Percentiles rank a stretch among this genome's conserved stretches.
phyloP scores from a whole-genome alignment of 371 early-diverging fungal genomes.

The Choanephora cucurbitarum region DNA sequence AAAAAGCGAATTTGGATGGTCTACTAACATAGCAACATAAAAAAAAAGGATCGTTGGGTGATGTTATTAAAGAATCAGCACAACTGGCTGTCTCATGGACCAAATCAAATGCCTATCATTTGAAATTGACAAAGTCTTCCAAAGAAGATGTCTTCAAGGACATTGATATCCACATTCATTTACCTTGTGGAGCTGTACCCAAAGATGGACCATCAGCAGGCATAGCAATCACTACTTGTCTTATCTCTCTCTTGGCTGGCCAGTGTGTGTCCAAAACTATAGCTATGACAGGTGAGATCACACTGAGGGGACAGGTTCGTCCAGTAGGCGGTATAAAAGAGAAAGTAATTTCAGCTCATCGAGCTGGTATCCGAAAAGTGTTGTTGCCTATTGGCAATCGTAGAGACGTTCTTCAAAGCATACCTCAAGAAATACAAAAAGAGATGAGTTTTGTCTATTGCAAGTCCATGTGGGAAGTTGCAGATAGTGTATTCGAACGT shows the following conservation, averaged over 20 bases:
- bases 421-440: slow-evolving; percentile 60
- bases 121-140: slow-evolving; percentile 54
- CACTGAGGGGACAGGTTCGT: slow-evolving; percentile 78
- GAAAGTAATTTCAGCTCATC: slow-evolving; percentile 84
- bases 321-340: slow-evolving; percentile 91
- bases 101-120: slow-evolving; percentile 64
- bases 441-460: slow-evolving; percentile 71
- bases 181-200: slow-evolving; percentile 81
- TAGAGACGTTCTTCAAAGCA: slow-evolving; percentile 60
- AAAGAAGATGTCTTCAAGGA: slow-evolving; percentile 48
- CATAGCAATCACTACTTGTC: slow-evolving; percentile 72
- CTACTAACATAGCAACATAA: too few relatives aligned
- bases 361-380: slow-evolving; percentile 66
- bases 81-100: slow-evolving; percentile 82
- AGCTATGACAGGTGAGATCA: slow-evolving; percentile 91
- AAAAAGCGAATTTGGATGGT: too few relatives aligned
- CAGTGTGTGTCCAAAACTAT: slow-evolving; percentile 52
- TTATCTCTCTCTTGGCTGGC: slow-evolving; percentile 73
- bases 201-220: slow-evolving; percentile 86
- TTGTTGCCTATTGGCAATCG: slow-evolving; percentile 57
- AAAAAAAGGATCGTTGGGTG: slow-evolving; percentile 70
- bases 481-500: slow-evolving; percentile 58
- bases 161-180: slow-evolving; percentile 80
- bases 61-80: slow-evolving; percentile 88
- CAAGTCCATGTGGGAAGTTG: slow-evolving; percentile 66